Evolutionary conservation across 345 rosid species (phyloP).

Genomic region (Capsella bursapastoris): DNA sequence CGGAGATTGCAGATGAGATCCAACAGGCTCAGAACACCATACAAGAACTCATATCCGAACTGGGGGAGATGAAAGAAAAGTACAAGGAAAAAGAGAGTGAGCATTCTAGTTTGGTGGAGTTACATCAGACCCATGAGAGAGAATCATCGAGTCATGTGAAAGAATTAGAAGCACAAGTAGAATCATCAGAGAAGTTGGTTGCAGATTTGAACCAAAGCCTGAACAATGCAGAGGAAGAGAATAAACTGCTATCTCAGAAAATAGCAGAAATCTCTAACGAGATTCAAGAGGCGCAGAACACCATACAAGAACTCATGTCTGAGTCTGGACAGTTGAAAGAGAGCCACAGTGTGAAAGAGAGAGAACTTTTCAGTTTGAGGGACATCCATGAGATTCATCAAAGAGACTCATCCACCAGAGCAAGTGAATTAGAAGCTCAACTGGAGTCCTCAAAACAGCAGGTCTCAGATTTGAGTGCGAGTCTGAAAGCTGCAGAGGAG

Average conservation of each 20-base stretch:
- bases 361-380: constrained; percentile 52
- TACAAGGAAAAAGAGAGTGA: constrained; percentile 62
- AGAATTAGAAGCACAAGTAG: constrained; percentile 40
- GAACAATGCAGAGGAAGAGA: constrained; percentile 56
- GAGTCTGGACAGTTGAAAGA: constrained; percentile 58
- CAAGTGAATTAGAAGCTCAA: constrained; percentile 36
- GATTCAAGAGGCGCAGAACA: constrained; percentile 54
- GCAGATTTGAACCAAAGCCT: constrained; percentile 52
- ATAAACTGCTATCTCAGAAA: constrained; percentile 54
- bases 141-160: constrained; percentile 51
- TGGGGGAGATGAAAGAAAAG: constrained; percentile 52
- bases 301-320: constrained; percentile 47
- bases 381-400: constrained; percentile 62
- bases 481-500: constrained; percentile 51
- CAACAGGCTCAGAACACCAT: constrained; percentile 52
- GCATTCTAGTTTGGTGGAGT: constrained; percentile 53
- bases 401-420: constrained; percentile 54
- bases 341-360: constrained; percentile 57
- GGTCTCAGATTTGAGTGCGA: constrained; percentile 51
- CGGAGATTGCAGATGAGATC: constrained; percentile 57
- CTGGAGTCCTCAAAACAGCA: constrained; percentile 62
- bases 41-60: constrained; percentile 50
- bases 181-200: constrained; percentile 57
- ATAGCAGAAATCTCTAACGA: constrained; percentile 55
- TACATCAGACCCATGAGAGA: constrained; percentile 53